Percentiles rank a stretch among this genome's conserved stretches.
phyloP scores from a whole-genome alignment of 257 asterid species.

The Cruciata laevipes region DNA sequence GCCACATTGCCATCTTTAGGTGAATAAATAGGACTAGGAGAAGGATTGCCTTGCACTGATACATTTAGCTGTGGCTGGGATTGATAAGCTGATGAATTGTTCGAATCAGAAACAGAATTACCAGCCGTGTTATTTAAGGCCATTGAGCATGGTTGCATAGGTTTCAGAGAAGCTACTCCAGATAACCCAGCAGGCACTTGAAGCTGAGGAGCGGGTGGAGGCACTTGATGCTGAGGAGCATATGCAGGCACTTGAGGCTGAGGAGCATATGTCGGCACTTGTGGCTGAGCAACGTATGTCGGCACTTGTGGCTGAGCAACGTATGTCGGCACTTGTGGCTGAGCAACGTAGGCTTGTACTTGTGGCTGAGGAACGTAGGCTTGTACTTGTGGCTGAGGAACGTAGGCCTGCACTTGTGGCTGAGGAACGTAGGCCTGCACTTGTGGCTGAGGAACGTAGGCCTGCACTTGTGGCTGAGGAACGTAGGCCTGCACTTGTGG shows the following conservation, averaged over 20 bases:
- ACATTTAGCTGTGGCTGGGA: not conserved
- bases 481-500: not conserved
- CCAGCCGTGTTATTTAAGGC: conserved; percentile 1
- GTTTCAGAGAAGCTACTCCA: conserved; percentile 20
- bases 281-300: not conserved
- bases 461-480: not conserved
- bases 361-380: not conserved
- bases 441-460: not conserved
- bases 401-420: not conserved
- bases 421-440: not conserved
- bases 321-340: not conserved
- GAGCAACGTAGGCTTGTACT: not conserved
- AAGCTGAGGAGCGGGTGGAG: too few species aligned
- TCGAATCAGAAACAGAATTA: not conserved
- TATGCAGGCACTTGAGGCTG: not conserved
- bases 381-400: not conserved
- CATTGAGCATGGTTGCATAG: conserved; percentile 1
- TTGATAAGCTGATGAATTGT: not conserved
- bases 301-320: not conserved
- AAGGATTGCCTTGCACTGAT: conserved; percentile 24
- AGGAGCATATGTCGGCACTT: not conserved
- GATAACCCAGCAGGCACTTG: conserved; percentile 18
- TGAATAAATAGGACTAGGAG: conserved; percentile 18
- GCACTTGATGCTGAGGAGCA: not conserved
- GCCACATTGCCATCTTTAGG: not conserved